These are phyloP conservation scores for Triticum dicoccoides DNA, from an alignment of 176 grass and related monocot genomes.

Conservation along the genomic window DNA sequence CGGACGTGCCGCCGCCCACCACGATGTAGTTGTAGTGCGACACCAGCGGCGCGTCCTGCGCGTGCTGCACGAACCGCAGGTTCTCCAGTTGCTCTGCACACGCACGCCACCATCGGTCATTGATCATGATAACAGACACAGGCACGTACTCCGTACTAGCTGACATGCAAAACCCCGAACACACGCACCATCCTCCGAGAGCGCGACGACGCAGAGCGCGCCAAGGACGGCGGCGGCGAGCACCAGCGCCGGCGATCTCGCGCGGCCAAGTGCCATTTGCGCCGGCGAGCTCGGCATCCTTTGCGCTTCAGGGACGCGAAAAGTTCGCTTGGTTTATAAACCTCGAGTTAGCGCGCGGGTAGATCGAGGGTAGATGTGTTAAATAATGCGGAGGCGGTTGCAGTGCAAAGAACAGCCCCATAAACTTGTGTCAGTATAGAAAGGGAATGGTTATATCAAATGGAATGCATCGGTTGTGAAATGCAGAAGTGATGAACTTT, in stretches of 20 bases:
- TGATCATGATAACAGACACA: not conserved
- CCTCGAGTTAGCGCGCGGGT: conserved; percentile 26
- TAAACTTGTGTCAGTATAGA: not conserved
- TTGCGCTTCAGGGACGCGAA: conserved; percentile 6
- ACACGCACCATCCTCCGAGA: conserved; percentile 30
- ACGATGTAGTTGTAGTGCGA: conserved; percentile 70
- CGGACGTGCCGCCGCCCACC: conserved; percentile 75
- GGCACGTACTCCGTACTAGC: not conserved
- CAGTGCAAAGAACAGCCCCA: conserved; percentile 26
- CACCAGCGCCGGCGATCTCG: not conserved
- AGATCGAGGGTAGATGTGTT: conserved; percentile 37
- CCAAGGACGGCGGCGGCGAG: not conserved
- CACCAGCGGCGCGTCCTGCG: conserved; percentile 47
- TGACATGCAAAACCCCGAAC: not conserved
- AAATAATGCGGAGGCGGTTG: not conserved
- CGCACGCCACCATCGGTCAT: not conserved
- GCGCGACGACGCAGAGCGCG: conserved; percentile 3
- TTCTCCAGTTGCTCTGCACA: conserved; percentile 35
- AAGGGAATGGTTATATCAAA: conserved; percentile 3
- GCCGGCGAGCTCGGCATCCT: not conserved
- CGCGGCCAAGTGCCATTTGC: conserved; percentile 21
- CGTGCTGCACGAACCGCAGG: conserved; percentile 35
- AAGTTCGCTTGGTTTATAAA: conserved; percentile 39
- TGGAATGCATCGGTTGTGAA: conserved; percentile 4
- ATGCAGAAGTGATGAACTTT: not conserved